phyloP scores from a whole-genome alignment of 1,139 yeast genomes.

The Diutina scorzettiae region DNA sequence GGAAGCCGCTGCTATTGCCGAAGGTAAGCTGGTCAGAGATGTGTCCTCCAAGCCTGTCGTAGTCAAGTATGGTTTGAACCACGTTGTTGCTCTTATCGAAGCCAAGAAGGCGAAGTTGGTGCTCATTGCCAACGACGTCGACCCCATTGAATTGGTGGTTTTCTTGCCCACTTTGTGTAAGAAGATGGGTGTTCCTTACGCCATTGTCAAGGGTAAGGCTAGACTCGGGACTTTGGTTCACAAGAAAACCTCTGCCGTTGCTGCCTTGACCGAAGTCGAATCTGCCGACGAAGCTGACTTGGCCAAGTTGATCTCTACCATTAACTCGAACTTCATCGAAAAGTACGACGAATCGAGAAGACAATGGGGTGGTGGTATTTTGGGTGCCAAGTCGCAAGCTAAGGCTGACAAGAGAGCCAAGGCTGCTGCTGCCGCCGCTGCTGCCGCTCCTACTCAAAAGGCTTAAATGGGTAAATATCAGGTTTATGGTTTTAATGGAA shows the following conservation, averaged over 20 bases:
- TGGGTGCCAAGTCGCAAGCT: conserved; percentile 87
- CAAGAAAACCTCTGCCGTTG: conserved; percentile 94
- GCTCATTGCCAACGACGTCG: conserved; percentile 95
- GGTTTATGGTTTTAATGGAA: not conserved
- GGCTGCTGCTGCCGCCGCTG: conserved; percentile 3
- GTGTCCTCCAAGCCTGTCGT: conserved; percentile 92
- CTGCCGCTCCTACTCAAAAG: conserved; percentile 1
- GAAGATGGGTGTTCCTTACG: conserved; percentile 99
- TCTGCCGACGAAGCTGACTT: conserved; percentile 92
- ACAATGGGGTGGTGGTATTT: conserved; percentile 99
- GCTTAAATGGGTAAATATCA: not conserved
- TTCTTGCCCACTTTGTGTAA: conserved; percentile 97
- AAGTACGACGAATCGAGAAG: conserved; percentile 92
- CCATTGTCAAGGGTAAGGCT: conserved; percentile 97
- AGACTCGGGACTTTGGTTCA: conserved; percentile 96
- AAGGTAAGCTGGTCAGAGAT: conserved; percentile 92
- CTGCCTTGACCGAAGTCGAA: conserved; percentile 90
- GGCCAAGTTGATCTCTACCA: conserved; percentile 83
- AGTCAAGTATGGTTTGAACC: conserved; percentile 97
- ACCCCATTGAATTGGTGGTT: conserved; percentile 94
- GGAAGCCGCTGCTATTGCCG: conserved; percentile 98
- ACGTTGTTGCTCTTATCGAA: conserved; percentile 88
- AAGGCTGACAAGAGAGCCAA: conserved; percentile 38
- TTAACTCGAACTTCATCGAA: conserved; percentile 83
- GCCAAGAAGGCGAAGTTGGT: conserved; percentile 92